Conservation (phyloP, 805 yeast species). For the Maudiozyma bulderi region DNA sequence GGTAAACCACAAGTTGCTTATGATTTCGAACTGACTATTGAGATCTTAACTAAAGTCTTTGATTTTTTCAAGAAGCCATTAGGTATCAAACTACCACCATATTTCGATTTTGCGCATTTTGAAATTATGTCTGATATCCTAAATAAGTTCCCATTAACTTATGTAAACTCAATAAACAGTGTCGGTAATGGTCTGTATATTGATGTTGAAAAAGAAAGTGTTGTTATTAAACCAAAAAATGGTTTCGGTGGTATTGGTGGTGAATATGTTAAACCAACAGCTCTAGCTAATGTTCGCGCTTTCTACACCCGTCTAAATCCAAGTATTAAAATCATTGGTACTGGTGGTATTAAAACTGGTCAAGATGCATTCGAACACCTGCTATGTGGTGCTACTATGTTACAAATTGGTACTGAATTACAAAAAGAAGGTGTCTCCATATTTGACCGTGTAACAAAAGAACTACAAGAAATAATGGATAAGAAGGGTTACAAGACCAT, state of each 20-base stretch:
- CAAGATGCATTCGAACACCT: constrained; percentile 27
- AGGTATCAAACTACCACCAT: constrained; percentile 27
- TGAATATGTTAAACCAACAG: constrained; percentile 27
- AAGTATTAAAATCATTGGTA: constrained; percentile 22
- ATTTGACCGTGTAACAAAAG: constrained; percentile 19
- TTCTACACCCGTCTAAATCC: constrained; percentile 25
- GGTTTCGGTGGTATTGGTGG: constrained; percentile 30
- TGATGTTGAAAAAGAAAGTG: constrained; percentile 21
- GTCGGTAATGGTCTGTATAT: constrained; percentile 26
- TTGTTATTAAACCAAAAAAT: constrained; percentile 26
- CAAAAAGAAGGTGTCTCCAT: constrained; percentile 21
- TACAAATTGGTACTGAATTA: constrained; percentile 25
- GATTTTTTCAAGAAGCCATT: constrained; percentile 23
- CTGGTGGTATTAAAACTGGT: constrained; percentile 26
- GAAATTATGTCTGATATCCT: constrained; percentile 21
- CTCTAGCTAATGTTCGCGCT: constrained; percentile 27
- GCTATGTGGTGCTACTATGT: constrained; percentile 26
- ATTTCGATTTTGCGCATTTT: constrained; percentile 27
- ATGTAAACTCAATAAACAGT: constrained; percentile 25
- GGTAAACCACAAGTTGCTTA: constrained; percentile 29
- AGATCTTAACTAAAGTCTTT: constrained; percentile 19
- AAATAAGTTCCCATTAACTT: constrained; percentile 22
- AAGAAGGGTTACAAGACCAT: constrained; percentile 23
- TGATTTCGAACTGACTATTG: constrained; percentile 22
- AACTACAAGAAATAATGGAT: constrained; percentile 18